phyloP scores from a whole-genome alignment of 805 yeast species.

The Clavispora carvajalis region DNA sequence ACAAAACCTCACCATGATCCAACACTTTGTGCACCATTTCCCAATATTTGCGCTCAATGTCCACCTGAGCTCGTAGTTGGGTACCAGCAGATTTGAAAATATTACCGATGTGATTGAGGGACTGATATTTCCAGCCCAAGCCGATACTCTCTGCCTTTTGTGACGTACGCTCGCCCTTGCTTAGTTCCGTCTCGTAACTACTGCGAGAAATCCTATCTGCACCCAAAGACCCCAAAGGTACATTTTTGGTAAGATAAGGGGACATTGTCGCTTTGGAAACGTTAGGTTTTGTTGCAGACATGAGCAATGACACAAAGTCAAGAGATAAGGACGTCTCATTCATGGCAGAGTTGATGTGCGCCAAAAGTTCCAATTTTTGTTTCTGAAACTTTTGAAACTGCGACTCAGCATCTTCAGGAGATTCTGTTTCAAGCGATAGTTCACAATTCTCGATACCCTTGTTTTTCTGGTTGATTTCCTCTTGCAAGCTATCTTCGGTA shows the following conservation, averaged over 20 bases:
- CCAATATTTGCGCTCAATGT: slow-evolving; percentile 69
- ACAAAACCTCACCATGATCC: slow-evolving; percentile 53
- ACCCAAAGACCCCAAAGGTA: slow-evolving; percentile 70
- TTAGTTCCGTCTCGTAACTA: slow-evolving; percentile 14
- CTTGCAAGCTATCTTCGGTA: slow-evolving; percentile 48
- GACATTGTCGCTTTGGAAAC: slow-evolving; percentile 87
- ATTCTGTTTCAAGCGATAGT: slow-evolving; percentile 1
- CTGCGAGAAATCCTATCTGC: slow-evolving; percentile 34
- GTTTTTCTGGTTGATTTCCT: slow-evolving; percentile 35
- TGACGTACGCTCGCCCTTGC: slow-evolving; percentile 13
- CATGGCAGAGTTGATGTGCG: slow-evolving; percentile 57
- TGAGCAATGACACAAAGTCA: slow-evolving; percentile 79
- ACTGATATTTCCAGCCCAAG: slow-evolving; percentile 81
- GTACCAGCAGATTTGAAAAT: slow-evolving; percentile 48
- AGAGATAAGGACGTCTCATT: slow-evolving; percentile 86
- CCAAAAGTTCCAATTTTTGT: slow-evolving; percentile 49
- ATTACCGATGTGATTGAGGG: slow-evolving; percentile 51
- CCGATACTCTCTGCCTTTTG: slow-evolving; percentile 39
- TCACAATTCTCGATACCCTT: neutral
- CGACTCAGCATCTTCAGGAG: slow-evolving; percentile 7
- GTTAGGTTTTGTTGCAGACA: slow-evolving; percentile 78
- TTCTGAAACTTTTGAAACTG: slow-evolving; percentile 40
- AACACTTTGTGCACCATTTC: slow-evolving; percentile 41
- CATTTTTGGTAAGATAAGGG: slow-evolving; percentile 68
- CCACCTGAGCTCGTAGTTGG: slow-evolving; percentile 49